Evolutionary conservation across 768 basidiomycete species (phyloP).

Genomic region (Auricularia auricula-judae): DNA sequence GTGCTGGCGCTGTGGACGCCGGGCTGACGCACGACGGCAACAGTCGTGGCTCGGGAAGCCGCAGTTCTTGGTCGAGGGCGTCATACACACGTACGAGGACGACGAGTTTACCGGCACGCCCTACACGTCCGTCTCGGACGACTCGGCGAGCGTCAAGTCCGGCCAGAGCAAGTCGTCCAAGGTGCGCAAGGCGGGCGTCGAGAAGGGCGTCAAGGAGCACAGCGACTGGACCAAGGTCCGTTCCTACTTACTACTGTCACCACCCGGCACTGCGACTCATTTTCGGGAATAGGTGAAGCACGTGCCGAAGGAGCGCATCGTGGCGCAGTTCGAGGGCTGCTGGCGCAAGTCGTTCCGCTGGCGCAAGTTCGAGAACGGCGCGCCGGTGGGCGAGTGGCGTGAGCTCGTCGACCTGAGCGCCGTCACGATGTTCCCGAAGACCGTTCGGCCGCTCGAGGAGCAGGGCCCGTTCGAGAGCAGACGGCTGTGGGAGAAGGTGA

Average conservation of each 20-base stretch:
- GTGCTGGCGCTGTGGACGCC: background rate
- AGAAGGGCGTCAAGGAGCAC: constrained; percentile 23
- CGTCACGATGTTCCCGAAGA: constrained; percentile 67
- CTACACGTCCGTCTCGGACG: background rate
- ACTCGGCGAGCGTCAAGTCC: constrained; percentile 1
- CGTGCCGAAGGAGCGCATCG: constrained; percentile 66
- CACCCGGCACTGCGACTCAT: constrained; percentile 12
- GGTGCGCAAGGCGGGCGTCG: background rate
- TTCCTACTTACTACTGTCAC: background rate
- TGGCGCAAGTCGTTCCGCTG: constrained; percentile 82
- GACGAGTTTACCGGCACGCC: constrained; percentile 24
- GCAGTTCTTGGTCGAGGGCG: constrained; percentile 76
- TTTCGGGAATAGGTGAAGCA: constrained; percentile 55
- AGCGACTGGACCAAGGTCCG: constrained; percentile 56
- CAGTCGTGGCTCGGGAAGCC: constrained; percentile 85
- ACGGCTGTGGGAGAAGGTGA: constrained; percentile 80
- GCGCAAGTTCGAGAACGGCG: constrained; percentile 38
- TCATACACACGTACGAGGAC: constrained; percentile 73
- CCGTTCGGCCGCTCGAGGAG: constrained; percentile 67
- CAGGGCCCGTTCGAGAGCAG: constrained; percentile 78
- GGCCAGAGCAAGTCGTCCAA: background rate
- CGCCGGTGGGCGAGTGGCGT: constrained; percentile 38
- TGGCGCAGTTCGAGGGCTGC: constrained; percentile 77
- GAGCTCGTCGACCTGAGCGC: constrained; percentile 68
- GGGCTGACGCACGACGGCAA: constrained; percentile 11